Base-by-base conservation (phyloP, 2,329 filamentous ascomycete species). In the Colletotrichum sublineola region DNA sequence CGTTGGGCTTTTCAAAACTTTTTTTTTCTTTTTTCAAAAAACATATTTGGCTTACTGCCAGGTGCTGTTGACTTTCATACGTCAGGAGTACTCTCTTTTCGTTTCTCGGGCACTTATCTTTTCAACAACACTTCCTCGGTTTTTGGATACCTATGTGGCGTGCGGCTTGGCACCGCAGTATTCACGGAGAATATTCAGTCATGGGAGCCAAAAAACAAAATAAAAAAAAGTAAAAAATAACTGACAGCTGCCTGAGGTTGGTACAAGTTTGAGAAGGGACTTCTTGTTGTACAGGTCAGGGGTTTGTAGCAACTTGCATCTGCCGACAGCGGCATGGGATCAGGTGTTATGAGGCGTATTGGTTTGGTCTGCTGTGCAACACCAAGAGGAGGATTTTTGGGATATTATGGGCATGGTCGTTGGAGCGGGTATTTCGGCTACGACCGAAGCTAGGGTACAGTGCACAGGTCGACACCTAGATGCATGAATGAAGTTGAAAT, bases 291-390 rank as follows among this genome's bases (percentile, higher is more conserved):
- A 64, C 9, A n/a, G 60, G 55, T 31, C 61, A 56, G 38, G 60
- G 44, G 48, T 24, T 40, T 42, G 40, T 31, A 61, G 53, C 40
- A 63, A 56, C 24, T 52, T 69, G 67, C 55, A 73, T 70, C 48
- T 65, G 66, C 67, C 46, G 66, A 48, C 44, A 56, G 60, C 55
- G 61, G 67, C 70, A 70, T 65, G 55, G 69, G 50, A 63, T 46
- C 11, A 9, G 70, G 67, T 69, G 67, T 73, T 72, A 24, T 33
- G 20, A n/a, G 63, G 53, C 56, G 62, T 66, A 5, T 44, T 53
- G 20, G 2, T 57, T 53, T 42, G 57, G 38, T 46, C 11, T 20
- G 57, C 20, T 24, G 48, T 53, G 58, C 58, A 60, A 68, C 40
- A 53, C 55, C n/a, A 73, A 70, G 66, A 73, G 70, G 55, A 61